Base-by-base conservation (phyloP, 352 stramenopile genomes). In the Pythium sp. region DNA sequence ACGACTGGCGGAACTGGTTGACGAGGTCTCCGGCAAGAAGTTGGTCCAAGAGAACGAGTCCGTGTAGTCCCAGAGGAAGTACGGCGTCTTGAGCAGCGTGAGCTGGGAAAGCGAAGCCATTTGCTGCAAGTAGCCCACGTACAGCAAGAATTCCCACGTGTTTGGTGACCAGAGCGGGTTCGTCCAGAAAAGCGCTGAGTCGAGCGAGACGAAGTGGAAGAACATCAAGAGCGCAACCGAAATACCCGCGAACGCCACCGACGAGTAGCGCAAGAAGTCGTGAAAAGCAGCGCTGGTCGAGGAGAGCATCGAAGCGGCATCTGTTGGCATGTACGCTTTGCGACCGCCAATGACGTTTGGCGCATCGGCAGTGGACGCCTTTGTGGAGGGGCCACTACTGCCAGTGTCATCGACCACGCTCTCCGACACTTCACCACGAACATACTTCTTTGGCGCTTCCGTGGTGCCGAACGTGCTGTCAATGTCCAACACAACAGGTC, bases 11-110 rank as follows among this genome's bases (percentile, higher is more conserved):
- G 24, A 38, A 30, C 51, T 57, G 36, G 61, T 70, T 18, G 75
- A 65, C 14, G 62, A 63, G 7, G 41, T 32, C 38, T 70, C 62
- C 2, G 90, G 69, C 41, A 91, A 65, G 49, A 90, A 91, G 65
- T 86, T 90, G 56, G 76, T 82, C 84, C 86, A 93, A 5, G 82
- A 67, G 32, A 93, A 89, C 26, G 80, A 81, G 62, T 92, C 86
- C 34, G 81, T 86, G 67, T 84, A 92, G 51, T 88, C 78, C 77
- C 80, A 88, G 2, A 90, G 62, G 70, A 83, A 89, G 54, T 88
- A 88, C 8, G 85, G 83, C 11, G 77, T 85, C 64, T 91, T 88
- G 32, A 86, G 68, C 28, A 89, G 66, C 26, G 81, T 90, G 22
- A 89, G 72, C 41, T 89, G 72, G 28, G 84, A 92, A 0, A 87